phyloP scores from a whole-genome alignment of 768 basidiomycete genomes.

The Pleurotus eryngii region DNA sequence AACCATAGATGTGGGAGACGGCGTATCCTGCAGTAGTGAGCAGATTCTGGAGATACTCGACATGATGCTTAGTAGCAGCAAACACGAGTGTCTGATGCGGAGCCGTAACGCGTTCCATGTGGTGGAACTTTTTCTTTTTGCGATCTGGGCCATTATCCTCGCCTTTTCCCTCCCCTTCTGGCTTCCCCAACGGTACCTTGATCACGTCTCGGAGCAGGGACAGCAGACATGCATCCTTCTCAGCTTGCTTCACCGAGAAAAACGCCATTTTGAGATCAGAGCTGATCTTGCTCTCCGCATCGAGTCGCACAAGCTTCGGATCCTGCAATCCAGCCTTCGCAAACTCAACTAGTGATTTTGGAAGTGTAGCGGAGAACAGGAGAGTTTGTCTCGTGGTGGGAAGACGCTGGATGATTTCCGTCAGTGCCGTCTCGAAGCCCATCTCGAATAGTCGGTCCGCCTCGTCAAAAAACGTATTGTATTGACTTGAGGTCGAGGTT shows the following conservation, averaged over 20 bases:
- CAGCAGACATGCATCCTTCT: conserved; percentile 92
- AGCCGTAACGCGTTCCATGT: conserved; percentile 48
- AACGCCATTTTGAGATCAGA: conserved; percentile 92
- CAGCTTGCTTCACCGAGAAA: conserved; percentile 85
- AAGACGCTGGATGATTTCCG: conserved; percentile 88
- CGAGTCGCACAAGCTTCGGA: conserved; percentile 93
- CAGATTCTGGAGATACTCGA: conserved; percentile 86
- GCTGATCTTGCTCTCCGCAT: conserved; percentile 95
- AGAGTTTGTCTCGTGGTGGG: conserved; percentile 87
- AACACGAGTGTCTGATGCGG: conserved; percentile 94
- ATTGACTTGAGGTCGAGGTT: conserved; percentile 83
- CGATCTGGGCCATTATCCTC: conserved; percentile 31
- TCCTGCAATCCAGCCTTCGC: conserved; percentile 95
- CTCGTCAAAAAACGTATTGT: conserved; percentile 91
- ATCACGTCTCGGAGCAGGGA: conserved; percentile 85
- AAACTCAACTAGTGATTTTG: conserved; percentile 94
- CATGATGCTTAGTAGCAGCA: conserved; percentile 96
- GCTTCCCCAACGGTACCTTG: conserved; percentile 60
- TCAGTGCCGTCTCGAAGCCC: conserved; percentile 91
- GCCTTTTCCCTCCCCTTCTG: conserved; percentile 20
- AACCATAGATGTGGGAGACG: conserved; percentile 92
- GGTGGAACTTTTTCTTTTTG: conserved; percentile 50
- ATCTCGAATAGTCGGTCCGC: conserved; percentile 98
- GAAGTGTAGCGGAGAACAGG: conserved; percentile 94
- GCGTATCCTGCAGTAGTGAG: conserved; percentile 81